These are phyloP conservation scores for Canna indica DNA, from an alignment of 176 grass and related monocot species.

Conservation along the genomic window DNA sequence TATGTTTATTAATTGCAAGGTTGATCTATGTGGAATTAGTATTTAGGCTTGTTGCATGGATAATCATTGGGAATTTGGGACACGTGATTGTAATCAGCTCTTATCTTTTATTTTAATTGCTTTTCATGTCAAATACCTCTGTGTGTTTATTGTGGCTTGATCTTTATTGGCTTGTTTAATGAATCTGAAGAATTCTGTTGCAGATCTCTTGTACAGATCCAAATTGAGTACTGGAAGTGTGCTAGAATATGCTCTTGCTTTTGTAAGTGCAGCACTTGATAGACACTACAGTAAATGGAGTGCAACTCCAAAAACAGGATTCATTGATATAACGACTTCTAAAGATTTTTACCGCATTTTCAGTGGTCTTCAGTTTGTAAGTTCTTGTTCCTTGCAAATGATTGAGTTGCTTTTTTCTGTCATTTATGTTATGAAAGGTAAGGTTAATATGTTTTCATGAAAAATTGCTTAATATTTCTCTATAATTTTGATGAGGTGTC, in stretches of 20 bases:
- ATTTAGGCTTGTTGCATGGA: no score
- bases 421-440: not conserved
- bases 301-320: conserved; percentile 90
- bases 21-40: no score
- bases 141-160: not conserved
- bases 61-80: no score
- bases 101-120: not conserved
- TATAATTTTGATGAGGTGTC: not conserved
- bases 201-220: conserved; percentile 85
- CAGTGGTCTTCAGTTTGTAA: conserved; percentile 98
- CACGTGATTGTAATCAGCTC: not conserved
- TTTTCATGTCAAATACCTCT: not conserved
- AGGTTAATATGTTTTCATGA: not conserved
- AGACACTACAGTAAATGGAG: conserved; percentile 99
- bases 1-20: no score
- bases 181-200: not conserved
- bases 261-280: conserved; percentile 89
- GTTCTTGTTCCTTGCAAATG: conserved; percentile 6
- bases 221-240: conserved; percentile 79
- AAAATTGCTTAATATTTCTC: not conserved
- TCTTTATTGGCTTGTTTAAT: not conserved
- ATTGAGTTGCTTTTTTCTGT: not conserved
- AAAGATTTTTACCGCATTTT: conserved; percentile 97
- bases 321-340: conserved; percentile 93
- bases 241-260: conserved; percentile 95